A percentile compares a stretch with the other conserved stretches of the same genome.
Conservation (phyloP, 805 yeast species). For the Candida insectorum region DNA sequence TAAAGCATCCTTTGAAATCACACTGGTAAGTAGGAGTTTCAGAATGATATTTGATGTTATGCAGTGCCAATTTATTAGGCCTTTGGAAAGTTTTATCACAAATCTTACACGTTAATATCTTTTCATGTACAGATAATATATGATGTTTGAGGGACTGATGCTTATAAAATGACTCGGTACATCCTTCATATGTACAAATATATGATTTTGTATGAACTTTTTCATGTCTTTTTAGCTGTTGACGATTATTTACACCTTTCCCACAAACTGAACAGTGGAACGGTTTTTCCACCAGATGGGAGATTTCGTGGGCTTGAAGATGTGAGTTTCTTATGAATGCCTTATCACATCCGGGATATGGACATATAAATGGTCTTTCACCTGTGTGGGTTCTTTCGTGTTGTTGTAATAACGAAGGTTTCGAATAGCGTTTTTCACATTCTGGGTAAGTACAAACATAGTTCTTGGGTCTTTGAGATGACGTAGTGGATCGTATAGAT, state of each 20-base stretch:
- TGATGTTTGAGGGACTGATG: slow-evolving; percentile 78
- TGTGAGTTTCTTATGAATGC: slow-evolving; percentile 77
- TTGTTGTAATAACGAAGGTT: slow-evolving; percentile 81
- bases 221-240: slow-evolving; percentile 82
- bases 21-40: slow-evolving; percentile 55
- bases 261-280: slow-evolving; percentile 70
- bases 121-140: slow-evolving; percentile 56
- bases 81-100: slow-evolving; percentile 67
- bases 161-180: slow-evolving; percentile 66
- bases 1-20: slow-evolving; percentile 57
- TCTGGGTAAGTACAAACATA: slow-evolving; percentile 61
- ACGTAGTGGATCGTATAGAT: slow-evolving; percentile 18
- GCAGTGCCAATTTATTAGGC: slow-evolving; percentile 64
- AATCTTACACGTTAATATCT: slow-evolving; percentile 50
- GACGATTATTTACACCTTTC: slow-evolving; percentile 76
- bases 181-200: slow-evolving; percentile 56
- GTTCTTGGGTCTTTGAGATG: slow-evolving; percentile 38
- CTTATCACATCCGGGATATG: slow-evolving; percentile 51
- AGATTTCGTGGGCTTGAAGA: slow-evolving; percentile 66
- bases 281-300: slow-evolving; percentile 64
- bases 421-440: slow-evolving; percentile 57
- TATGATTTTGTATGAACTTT: slow-evolving; percentile 70
- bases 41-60: slow-evolving; percentile 64
- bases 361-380: slow-evolving; percentile 74
- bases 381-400: slow-evolving; percentile 77